Conservation (phyloP, 495 filamentous ascomycete genomes). For the Lentithecium fluviatile region DNA sequence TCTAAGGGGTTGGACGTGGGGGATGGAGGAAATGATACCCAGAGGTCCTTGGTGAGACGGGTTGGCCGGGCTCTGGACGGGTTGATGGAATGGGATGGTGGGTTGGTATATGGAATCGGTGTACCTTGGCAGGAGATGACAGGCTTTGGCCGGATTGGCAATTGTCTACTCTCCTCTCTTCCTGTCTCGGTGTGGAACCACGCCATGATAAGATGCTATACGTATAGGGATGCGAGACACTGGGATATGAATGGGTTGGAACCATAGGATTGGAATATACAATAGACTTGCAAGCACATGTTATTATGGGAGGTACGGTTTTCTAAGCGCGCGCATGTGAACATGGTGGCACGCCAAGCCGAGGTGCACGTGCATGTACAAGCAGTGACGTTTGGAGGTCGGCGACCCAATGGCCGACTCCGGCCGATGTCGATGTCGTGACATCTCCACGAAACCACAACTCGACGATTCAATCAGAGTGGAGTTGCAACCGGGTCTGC, state of each 20-base stretch:
- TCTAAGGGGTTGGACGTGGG: background rate
- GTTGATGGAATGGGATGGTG: background rate
- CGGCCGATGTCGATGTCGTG: too few species aligned
- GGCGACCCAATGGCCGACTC: too few species aligned
- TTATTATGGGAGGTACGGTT: too few species aligned
- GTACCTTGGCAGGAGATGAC: background rate
- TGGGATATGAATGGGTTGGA: background rate
- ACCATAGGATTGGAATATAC: too few species aligned
- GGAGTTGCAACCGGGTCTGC: background rate
- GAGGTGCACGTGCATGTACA: too few species aligned
- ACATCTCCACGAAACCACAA: too few species aligned
- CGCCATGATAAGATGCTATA: background rate
- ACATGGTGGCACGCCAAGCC: too few species aligned
- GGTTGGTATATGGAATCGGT: background rate
- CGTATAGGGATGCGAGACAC: background rate
- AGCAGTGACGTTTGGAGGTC: too few species aligned
- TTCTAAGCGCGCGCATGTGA: too few species aligned
- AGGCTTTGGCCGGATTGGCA: background rate
- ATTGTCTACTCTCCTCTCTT: conserved; percentile 15
- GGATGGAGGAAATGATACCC: background rate
- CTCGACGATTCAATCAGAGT: too few species aligned
- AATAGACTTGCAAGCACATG: too few species aligned
- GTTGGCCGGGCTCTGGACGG: conserved; percentile 12
- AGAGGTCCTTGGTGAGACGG: conserved; percentile 19
- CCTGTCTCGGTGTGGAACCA: background rate